These are phyloP conservation scores for Monosporozyma aquatica DNA, from an alignment of 805 yeast genomes.

Conservation along the genomic window DNA sequence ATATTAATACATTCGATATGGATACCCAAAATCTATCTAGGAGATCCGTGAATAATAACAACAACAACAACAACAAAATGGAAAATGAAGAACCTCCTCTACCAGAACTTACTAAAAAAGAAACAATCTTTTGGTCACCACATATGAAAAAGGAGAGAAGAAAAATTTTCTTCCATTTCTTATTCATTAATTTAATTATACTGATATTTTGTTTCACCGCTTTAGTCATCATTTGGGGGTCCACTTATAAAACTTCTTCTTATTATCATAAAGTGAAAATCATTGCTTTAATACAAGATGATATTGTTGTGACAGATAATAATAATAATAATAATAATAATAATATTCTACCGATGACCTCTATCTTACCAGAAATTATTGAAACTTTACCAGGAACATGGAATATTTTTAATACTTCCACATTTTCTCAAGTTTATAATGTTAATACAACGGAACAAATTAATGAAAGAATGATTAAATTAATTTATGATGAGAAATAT, in stretches of 20 bases:
- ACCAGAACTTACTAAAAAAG: not conserved
- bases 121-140: constrained; percentile 8
- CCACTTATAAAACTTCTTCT: constrained; percentile 22
- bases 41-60: not conserved
- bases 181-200: constrained; percentile 11
- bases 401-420: constrained; percentile 21
- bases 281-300: constrained; percentile 31
- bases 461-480: constrained; percentile 33
- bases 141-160: constrained; percentile 7
- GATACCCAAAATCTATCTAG: not conserved
- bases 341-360: too few relatives aligned
- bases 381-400: constrained; percentile 19
- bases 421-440: constrained; percentile 15
- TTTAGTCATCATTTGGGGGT: constrained; percentile 31
- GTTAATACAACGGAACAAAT: constrained; percentile 9
- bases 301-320: not conserved
- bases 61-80: not conserved
- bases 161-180: constrained; percentile 5
- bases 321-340: too few relatives aligned
- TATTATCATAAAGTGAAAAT: constrained; percentile 19
- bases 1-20: not conserved
- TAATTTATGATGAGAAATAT: constrained; percentile 45
- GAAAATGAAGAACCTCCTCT: not conserved
- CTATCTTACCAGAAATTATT: not conserved
- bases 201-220: constrained; percentile 17